Evolutionary conservation across 148 eudicot species (phyloP).

Genomic region (Rhododendron williamsianum): DNA sequence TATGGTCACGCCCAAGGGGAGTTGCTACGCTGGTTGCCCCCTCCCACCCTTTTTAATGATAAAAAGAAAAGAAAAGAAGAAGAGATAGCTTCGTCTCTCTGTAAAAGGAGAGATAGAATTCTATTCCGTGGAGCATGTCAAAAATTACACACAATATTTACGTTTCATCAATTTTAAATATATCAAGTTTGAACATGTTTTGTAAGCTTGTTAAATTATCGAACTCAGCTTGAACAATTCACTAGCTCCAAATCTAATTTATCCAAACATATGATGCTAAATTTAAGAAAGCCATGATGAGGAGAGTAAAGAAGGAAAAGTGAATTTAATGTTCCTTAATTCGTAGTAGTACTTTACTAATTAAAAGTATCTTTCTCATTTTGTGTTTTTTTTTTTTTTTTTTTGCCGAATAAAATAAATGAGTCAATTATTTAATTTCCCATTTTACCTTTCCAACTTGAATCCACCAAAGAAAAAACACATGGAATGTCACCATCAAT

Average conservation of each 20-base stretch:
- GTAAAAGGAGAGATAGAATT: too few relatives aligned
- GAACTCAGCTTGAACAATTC: too few relatives aligned
- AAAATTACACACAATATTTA: too few relatives aligned
- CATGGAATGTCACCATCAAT: neutral
- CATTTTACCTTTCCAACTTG: neutral
- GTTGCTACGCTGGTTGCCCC: too few relatives aligned
- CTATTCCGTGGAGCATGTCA: too few relatives aligned
- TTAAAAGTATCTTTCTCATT: neutral
- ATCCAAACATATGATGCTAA: neutral
- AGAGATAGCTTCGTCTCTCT: too few relatives aligned
- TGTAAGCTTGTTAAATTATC: too few relatives aligned
- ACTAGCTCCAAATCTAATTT: too few relatives aligned
- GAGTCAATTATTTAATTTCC: neutral
- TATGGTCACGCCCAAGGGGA: too few relatives aligned
- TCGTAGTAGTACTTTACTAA: neutral
- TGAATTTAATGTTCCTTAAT: neutral
- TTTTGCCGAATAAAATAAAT: neutral
- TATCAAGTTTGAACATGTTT: neutral
- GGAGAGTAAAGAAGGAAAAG: neutral
- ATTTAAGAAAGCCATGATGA: neutral
- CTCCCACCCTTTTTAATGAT: too few relatives aligned
- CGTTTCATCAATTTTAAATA: too few relatives aligned
- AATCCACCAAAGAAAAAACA: neutral
- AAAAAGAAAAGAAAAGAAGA: too few relatives aligned
- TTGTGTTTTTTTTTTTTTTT: neutral